Evolutionary conservation across 352 stramenopile genomes (phyloP).

Genomic region (Halophytophthora batemanensis): DNA sequence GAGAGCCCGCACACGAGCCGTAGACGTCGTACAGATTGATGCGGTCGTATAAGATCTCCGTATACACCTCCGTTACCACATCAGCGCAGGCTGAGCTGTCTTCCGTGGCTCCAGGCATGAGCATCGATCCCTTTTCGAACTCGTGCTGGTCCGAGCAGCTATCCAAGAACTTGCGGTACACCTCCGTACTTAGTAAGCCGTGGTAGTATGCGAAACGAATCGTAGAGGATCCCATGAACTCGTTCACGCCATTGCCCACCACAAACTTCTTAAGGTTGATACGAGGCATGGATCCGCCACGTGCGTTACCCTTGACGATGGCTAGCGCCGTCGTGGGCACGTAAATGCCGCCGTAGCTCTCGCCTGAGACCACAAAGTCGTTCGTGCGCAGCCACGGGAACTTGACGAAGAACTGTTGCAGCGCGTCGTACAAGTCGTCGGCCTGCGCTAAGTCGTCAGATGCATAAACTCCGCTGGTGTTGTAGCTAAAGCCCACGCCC

Average conservation of each 20-base stretch:
- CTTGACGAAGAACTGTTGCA: conserved; percentile 84
- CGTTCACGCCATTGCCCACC: conserved; percentile 73
- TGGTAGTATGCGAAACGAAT: conserved; percentile 82
- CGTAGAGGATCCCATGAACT: conserved; percentile 52
- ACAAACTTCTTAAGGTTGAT: conserved; percentile 89
- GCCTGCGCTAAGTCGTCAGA: conserved; percentile 74
- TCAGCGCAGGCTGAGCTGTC: conserved; percentile 24
- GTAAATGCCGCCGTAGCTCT: conserved; percentile 83
- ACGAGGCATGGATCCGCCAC: conserved; percentile 8
- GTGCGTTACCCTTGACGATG: conserved; percentile 51
- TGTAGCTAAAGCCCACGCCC: conserved; percentile 68
- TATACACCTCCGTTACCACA: conserved; percentile 25
- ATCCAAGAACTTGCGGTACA: conserved; percentile 53
- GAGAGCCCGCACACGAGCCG: conserved; percentile 40
- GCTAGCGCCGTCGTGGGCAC: conserved; percentile 54
- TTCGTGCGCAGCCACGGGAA: conserved; percentile 83
- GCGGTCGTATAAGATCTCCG: conserved; percentile 34
- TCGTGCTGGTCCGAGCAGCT: conserved; percentile 46
- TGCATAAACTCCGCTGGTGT: conserved; percentile 56
- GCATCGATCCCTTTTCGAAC: conserved; percentile 33
- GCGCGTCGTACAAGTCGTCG: conserved; percentile 64
- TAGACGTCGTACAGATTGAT: conserved; percentile 80
- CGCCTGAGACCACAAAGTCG: conserved; percentile 78
- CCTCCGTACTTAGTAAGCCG: conserved; percentile 62
- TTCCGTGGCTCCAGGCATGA: conserved; percentile 7